Conservation (phyloP, 2,329 filamentous ascomycete genomes). For the Phialophora verrucosa region DNA sequence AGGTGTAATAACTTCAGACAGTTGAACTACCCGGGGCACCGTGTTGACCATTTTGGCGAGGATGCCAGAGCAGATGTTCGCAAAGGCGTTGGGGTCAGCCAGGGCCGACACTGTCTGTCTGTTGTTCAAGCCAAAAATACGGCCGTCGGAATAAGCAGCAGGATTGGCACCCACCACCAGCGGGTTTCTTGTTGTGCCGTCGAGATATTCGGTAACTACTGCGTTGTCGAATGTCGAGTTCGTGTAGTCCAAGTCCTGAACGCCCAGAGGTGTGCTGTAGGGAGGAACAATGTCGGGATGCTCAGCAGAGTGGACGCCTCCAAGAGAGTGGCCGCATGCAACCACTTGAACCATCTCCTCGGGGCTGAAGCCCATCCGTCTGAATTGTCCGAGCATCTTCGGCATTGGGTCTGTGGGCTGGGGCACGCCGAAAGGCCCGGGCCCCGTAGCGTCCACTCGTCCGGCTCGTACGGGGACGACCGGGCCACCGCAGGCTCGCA, state of each 20-base stretch:
- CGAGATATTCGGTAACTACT: slow-evolving; percentile 45
- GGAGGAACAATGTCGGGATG: slow-evolving; percentile 44
- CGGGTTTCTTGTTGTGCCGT: slow-evolving; percentile 40
- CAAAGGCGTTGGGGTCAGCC: slow-evolving; percentile 25
- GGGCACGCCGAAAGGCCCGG: slow-evolving; percentile 43
- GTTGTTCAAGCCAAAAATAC: slow-evolving; percentile 43
- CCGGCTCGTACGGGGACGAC: slow-evolving; percentile 43
- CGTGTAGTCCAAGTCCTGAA: slow-evolving; percentile 41
- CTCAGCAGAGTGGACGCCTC: slow-evolving; percentile 44
- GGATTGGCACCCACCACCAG: slow-evolving; percentile 39
- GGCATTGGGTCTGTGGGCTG: slow-evolving; percentile 44
- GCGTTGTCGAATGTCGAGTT: slow-evolving; percentile 40
- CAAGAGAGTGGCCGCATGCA: slow-evolving; percentile 47
- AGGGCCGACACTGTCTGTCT: slow-evolving; percentile 44
- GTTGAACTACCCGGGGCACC: slow-evolving; percentile 31
- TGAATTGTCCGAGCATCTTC: slow-evolving; percentile 42
- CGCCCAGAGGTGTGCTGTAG: slow-evolving; percentile 40
- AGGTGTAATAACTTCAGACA: slow-evolving; percentile 30
- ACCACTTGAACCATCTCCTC: slow-evolving; percentile 41
- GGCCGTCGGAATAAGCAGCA: slow-evolving; percentile 44
- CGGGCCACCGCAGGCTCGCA: slow-evolving; percentile 43
- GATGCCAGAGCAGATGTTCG: slow-evolving; percentile 24
- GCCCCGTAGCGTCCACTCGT: slow-evolving; percentile 43
- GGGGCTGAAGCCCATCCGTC: slow-evolving; percentile 42
- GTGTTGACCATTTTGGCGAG: slow-evolving; percentile 37